Conservation (phyloP, 805 yeast genomes). For the Wickerhamomyces hampshirensis region DNA sequence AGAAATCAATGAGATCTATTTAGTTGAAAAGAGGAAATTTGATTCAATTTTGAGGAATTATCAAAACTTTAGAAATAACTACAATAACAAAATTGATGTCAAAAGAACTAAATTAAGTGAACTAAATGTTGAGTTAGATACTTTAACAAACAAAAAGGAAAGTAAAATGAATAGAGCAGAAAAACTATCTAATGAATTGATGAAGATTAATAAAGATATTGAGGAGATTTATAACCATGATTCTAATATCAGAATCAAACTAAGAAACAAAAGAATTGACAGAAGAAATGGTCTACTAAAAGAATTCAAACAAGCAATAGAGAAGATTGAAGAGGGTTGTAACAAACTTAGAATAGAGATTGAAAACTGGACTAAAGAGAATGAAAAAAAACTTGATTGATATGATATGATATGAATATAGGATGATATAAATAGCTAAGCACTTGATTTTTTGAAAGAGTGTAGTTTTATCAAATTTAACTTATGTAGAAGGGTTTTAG, state of each 20-base stretch:
- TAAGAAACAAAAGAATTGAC: constrained; percentile 18
- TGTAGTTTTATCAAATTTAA: no score
- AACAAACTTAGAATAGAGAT: constrained; percentile 16
- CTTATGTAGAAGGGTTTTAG: no score
- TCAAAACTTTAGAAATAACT: constrained; percentile 27
- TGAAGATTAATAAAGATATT: constrained; percentile 12
- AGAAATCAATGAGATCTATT: constrained; percentile 34
- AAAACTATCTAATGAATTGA: constrained; percentile 24
- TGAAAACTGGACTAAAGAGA: constrained; percentile 13
- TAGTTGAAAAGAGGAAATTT: constrained; percentile 33
- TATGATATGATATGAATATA: neutral
- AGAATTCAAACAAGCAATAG: constrained; percentile 24
- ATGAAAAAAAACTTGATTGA: constrained; percentile 2
- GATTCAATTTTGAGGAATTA: constrained; percentile 31
- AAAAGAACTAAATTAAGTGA: constrained; percentile 20
- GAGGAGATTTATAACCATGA: constrained; percentile 13
- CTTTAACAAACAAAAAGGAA: constrained; percentile 29
- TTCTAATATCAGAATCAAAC: constrained; percentile 8
- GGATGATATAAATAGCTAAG: neutral
- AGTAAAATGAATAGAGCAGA: constrained; percentile 25
- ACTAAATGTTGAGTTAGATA: constrained; percentile 27
- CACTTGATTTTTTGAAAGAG: no score
- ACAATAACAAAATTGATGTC: constrained; percentile 22
- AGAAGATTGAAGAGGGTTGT: constrained; percentile 17
- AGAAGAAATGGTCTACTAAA: constrained; percentile 18